Percentiles rank a stretch among this genome's conserved stretches.
Conservation (phyloP, 441 rosid species). For the Gossypium gossypioides region DNA sequence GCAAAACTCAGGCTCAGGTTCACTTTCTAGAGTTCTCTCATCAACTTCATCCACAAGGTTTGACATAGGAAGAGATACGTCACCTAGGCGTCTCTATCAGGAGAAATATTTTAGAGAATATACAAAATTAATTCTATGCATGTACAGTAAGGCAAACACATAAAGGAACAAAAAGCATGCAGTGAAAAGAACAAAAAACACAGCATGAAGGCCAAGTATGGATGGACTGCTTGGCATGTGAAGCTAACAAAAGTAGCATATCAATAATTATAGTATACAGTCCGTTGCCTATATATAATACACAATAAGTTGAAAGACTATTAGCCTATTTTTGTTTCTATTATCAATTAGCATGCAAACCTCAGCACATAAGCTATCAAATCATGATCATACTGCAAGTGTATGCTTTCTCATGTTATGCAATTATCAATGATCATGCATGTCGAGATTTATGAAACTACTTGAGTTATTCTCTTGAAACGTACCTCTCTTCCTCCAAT, state of each 20-base stretch:
- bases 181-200: not conserved
- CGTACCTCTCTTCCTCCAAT: slow-evolving; percentile 48
- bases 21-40: slow-evolving; percentile 38
- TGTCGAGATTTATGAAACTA: not conserved
- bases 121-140: not conserved
- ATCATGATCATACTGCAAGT: not conserved
- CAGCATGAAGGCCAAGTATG: not conserved
- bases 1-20: slow-evolving; percentile 58
- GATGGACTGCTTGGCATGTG: not conserved
- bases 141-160: slow-evolving; percentile 5
- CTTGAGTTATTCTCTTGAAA: not conserved
- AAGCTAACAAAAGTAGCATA: not conserved
- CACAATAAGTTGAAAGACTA: not conserved
- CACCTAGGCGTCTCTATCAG: slow-evolving; percentile 29
- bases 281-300: not conserved
- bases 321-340: not conserved
- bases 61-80: slow-evolving; percentile 17
- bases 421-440: not conserved
- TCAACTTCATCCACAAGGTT: slow-evolving; percentile 15
- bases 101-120: slow-evolving; percentile 7
- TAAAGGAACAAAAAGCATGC: not conserved
- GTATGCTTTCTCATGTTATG: not conserved
- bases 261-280: not conserved
- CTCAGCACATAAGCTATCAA: slow-evolving; percentile 1
- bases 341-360: not conserved